Percentiles rank a stretch among this genome's conserved stretches.
These are phyloP conservation scores for Stagonosporopsis rhizophila DNA, from an alignment of 2,329 filamentous ascomycete species.

Conservation along the genomic window DNA sequence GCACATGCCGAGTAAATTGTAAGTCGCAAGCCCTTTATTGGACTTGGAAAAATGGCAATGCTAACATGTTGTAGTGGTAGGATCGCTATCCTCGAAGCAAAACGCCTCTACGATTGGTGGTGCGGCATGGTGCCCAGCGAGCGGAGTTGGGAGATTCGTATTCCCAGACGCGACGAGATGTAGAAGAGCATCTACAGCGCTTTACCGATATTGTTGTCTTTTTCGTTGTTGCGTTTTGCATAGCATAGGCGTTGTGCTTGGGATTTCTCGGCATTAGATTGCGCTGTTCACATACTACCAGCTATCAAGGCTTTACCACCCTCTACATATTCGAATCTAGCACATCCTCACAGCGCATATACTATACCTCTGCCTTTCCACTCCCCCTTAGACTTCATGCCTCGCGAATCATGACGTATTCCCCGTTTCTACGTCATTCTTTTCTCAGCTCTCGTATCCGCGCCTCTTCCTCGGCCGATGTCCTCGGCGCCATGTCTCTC, in stretches of 20 bases:
- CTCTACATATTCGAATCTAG: neutral
- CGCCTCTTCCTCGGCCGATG: constrained; percentile 7
- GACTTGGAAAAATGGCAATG: neutral
- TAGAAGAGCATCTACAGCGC: constrained; percentile 6
- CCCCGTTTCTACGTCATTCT: constrained; percentile 5
- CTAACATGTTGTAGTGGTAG: constrained; percentile 51
- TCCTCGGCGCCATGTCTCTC: neutral
- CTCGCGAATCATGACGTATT: neutral
- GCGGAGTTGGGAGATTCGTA: constrained; percentile 62
- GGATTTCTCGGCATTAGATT: constrained; percentile 5
- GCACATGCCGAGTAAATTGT: constrained; percentile 72
- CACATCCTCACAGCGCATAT: neutral
- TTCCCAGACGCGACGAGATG: constrained; percentile 39
- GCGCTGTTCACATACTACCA: neutral
- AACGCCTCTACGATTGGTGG: constrained; percentile 67
- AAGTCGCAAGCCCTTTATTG: constrained; percentile 54
- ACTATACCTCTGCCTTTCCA: neutral
- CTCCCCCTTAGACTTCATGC: neutral
- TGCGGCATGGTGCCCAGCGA: constrained; percentile 66
- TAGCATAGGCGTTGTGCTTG: constrained; percentile 21
- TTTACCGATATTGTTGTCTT: neutral
- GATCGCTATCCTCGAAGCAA: constrained; percentile 62
- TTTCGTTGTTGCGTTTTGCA: constrained; percentile 9
- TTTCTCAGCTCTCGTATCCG: neutral
- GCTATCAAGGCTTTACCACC: neutral